phyloP scores from a whole-genome alignment of 106 monocot genomes.

The Agapanthus africanus region DNA sequence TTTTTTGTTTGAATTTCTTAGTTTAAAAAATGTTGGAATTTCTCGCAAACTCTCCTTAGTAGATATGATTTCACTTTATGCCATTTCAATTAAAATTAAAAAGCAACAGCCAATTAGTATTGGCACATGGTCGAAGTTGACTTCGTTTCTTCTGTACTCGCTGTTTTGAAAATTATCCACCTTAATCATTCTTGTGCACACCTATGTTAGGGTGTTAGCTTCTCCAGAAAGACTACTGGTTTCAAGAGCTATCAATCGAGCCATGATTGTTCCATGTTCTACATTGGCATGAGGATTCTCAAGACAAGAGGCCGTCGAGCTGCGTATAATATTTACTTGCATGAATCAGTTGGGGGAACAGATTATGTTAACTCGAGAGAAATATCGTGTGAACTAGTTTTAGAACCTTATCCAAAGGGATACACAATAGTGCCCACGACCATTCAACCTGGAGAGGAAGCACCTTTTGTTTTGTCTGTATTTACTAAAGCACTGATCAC shows the following conservation, averaged over 20 bases:
- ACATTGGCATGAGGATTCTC: constrained; percentile 95
- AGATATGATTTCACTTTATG: background rate
- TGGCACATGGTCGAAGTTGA: background rate
- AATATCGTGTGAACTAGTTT: constrained; percentile 88
- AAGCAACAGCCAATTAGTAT: background rate
- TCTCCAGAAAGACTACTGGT: constrained; percentile 72
- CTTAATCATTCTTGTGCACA: background rate
- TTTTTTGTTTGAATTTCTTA: too few species aligned
- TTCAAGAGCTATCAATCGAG: constrained; percentile 92
- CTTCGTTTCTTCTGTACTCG: too few species aligned
- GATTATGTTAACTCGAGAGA: constrained; percentile 99
- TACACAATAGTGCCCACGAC: constrained; percentile 97
- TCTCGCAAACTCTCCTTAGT: too few species aligned
- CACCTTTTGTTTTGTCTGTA: constrained; percentile 94
- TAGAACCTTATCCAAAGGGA: constrained; percentile 90
- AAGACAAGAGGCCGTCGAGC: constrained; percentile 89
- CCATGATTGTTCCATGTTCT: constrained; percentile 85
- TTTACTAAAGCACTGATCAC: constrained; percentile 84
- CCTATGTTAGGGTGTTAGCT: constrained; percentile 69
- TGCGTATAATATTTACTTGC: constrained; percentile 96
- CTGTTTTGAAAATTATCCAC: background rate
- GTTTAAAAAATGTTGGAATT: too few species aligned
- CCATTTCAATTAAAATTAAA: background rate
- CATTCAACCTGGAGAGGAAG: constrained; percentile 97
- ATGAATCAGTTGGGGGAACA: constrained; percentile 95